Evolutionary conservation across 2,329 filamentous ascomycete species (phyloP), one percentile per base, ranked within the genome.

Genomic region (Cercospora zeae-maydis): DNA sequence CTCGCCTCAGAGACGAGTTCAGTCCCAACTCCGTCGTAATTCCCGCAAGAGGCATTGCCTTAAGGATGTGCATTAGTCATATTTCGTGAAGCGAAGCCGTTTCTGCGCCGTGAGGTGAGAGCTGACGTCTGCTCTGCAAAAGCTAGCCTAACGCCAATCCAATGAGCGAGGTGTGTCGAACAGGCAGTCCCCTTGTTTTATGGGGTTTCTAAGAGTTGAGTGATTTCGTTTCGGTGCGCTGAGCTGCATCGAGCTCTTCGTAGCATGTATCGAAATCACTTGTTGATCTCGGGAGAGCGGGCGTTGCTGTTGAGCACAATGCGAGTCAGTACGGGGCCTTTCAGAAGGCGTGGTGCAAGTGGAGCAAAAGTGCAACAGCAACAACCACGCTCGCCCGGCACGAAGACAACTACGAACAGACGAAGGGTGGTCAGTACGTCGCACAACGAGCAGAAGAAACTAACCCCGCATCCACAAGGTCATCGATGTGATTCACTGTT

Each of bases 381-480:
- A 54, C 58, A 54, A 45, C 57, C 31, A 59, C 58, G 51, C 49
- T 47, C 58, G 11, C 24, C 51, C 58, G 24, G 36, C 21, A 45
- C 14, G 10, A 27, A 55, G 9, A 37, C 6, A 24, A 63, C 53
- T 60, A 55, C 39, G 51, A 42, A 33, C 14, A 19, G 24, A 24
- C n/a, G 33, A 27, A 42, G 39, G 49, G 65, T 14, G 27, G 49
- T 63, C 52, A 57, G 60, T 53, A 59, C 42, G 47, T 31, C 30
- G 60, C 55, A 56, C 45, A 61, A 66, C 62, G 66, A 69, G 64
- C 69, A 66, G 64, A 63, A 54, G 64, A 80, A 75, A 83, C 85
- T 77, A 88, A 89, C 85, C 86, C 89, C 79, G 91, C 87, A 77
- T 95, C 92, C 80, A 91, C 89, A 80, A 97, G 87, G 79, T 97